phyloP scores from a whole-genome alignment of 2,329 filamentous ascomycete species.

The Ustilaginoidea virens region DNA sequence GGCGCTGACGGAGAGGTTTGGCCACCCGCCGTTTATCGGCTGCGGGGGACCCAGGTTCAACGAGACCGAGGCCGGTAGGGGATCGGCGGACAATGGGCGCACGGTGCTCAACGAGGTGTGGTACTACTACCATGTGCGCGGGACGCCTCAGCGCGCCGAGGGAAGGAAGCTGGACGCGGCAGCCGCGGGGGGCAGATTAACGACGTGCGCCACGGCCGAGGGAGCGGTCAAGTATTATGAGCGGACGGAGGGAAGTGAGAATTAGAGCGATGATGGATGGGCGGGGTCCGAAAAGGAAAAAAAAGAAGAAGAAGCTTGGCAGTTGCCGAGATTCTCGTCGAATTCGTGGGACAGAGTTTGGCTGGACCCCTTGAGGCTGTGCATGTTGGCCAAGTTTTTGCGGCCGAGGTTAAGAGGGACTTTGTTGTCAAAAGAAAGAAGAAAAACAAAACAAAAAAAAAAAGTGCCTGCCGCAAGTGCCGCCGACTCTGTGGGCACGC shows the following conservation, averaged over 20 bases:
- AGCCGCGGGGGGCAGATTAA: conserved; percentile 30
- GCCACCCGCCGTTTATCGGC: conserved; percentile 42
- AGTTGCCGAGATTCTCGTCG: no score
- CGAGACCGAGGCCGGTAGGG: conserved; percentile 38
- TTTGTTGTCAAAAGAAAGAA: no score
- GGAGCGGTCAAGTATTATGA: conserved; percentile 40
- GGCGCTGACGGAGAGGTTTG: conserved; percentile 32
- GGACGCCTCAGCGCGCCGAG: conserved; percentile 36
- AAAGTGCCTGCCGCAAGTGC: no score
- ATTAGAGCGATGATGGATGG: no score
- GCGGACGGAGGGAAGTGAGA: conserved; percentile 22
- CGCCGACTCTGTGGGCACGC: no score
- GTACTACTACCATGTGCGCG: conserved; percentile 49
- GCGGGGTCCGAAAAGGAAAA: no score
- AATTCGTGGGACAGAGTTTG: no score
- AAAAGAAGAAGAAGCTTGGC: no score
- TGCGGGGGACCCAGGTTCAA: conserved; percentile 47
- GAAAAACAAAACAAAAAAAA: no score
- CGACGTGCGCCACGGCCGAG: conserved; percentile 37
- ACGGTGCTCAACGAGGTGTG: conserved; percentile 47
- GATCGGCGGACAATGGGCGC: conserved; percentile 36
- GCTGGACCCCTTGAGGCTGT: no score
- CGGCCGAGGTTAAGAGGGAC: no score
- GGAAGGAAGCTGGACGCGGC: conserved; percentile 26
- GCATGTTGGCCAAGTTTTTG: no score